Conservation (phyloP, 495 filamentous ascomycete genomes). For the Penicillium arizonense region DNA sequence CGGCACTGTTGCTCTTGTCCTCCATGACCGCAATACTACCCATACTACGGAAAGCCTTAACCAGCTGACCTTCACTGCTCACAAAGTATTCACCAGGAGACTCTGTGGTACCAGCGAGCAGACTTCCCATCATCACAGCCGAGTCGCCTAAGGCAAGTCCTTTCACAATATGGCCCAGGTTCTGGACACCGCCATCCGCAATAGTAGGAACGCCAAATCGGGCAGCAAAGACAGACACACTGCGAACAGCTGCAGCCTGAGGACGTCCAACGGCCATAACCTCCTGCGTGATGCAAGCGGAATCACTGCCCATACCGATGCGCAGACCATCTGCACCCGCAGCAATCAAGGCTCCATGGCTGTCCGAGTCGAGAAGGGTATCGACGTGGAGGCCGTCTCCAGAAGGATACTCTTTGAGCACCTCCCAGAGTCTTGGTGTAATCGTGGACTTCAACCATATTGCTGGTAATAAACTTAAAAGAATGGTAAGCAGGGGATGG, state of each 20-base stretch:
- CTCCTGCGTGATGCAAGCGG: constrained; percentile 98
- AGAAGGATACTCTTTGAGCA: constrained; percentile 68
- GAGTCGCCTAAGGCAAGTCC: constrained; percentile 90
- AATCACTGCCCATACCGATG: constrained; percentile 98
- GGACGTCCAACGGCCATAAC: constrained; percentile 98
- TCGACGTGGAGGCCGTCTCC: constrained; percentile 82
- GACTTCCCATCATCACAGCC: constrained; percentile 98
- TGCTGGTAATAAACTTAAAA: too few species aligned
- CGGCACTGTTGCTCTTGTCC: constrained; percentile 68
- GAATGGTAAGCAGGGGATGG: too few species aligned
- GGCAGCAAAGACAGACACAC: constrained; percentile 82
- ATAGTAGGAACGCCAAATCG: constrained; percentile 97
- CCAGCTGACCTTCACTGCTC: constrained; percentile 89
- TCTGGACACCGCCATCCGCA: constrained; percentile 96
- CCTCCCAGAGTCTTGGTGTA: constrained; percentile 70
- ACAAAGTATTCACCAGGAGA: constrained; percentile 97
- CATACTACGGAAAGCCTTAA: constrained; percentile 99
- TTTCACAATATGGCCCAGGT: constrained; percentile 98
- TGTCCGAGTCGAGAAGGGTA: constrained; percentile 81
- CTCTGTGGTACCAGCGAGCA: constrained; percentile 95
- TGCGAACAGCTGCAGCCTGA: constrained; percentile 88
- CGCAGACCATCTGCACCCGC: constrained; percentile 94
- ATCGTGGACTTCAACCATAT: constrained; percentile 46
- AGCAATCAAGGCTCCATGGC: constrained; percentile 87
- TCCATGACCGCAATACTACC: constrained; percentile 99